Evolutionary conservation across 1,284 basidiomycete genomes (phyloP).

Genomic region (Irpex sp.): DNA sequence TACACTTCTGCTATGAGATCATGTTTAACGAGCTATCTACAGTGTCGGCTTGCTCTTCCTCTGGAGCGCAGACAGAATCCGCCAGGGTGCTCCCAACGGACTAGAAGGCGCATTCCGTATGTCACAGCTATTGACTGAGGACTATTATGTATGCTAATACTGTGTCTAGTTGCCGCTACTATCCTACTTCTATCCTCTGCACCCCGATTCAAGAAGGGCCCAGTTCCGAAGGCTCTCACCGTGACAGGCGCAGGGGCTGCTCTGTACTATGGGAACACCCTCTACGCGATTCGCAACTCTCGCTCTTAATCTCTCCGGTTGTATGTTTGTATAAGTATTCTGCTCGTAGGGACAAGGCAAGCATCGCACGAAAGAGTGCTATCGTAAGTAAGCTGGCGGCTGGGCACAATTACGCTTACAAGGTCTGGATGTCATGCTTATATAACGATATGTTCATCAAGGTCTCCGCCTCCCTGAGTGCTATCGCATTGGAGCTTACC

Average conservation of each 20-base stretch:
- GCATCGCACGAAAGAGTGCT: no score
- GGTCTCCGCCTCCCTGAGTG: no score
- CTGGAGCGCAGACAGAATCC: conserved; percentile 72
- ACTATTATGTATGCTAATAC: background rate
- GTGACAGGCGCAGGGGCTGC: conserved; percentile 59
- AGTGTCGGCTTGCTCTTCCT: conserved; percentile 78
- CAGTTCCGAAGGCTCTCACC: conserved; percentile 68
- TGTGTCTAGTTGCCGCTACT: conserved; percentile 63
- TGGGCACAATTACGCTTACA: no score
- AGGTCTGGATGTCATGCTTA: no score
- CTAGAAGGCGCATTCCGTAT: conserved; percentile 74
- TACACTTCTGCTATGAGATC: conserved; percentile 3
- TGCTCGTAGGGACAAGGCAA: no score
- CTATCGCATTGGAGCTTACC: no score
- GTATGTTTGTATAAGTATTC: no score
- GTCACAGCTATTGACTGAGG: conserved; percentile 19
- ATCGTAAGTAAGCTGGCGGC: no score
- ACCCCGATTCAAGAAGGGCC: conserved; percentile 73
- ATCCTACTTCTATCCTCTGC: conserved; percentile 75
- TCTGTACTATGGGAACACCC: conserved; percentile 68
- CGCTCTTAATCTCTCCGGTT: conserved; percentile 9
- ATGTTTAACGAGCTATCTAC: background rate
- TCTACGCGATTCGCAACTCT: conserved; percentile 33
- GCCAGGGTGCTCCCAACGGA: conserved; percentile 67
- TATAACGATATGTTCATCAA: no score